phyloP scores from a whole-genome alignment of 1,284 basidiomycete species.

The Trametes pubescens region DNA sequence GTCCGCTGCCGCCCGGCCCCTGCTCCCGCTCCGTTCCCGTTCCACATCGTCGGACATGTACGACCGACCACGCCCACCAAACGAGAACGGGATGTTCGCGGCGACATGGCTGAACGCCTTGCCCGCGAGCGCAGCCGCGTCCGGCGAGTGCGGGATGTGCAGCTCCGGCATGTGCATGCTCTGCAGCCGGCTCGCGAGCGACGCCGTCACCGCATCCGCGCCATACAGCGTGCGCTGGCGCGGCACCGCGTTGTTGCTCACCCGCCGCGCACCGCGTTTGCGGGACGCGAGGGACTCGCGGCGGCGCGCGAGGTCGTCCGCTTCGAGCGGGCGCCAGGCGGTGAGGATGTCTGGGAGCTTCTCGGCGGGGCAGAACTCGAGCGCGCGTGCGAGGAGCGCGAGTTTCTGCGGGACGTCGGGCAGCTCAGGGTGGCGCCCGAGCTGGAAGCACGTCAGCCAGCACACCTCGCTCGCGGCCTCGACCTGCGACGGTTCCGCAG shows the following conservation, averaged over 20 bases:
- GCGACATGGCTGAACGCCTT: conserved; percentile 79
- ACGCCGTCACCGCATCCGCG: conserved; percentile 47
- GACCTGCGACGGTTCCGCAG: conserved; percentile 54
- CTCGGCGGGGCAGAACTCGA: conserved; percentile 89
- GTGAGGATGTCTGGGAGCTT: conserved; percentile 76
- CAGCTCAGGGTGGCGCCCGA: conserved; percentile 84
- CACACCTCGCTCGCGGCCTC: conserved; percentile 80
- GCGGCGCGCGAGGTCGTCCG: conserved; percentile 63
- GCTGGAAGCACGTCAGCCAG: conserved; percentile 87
- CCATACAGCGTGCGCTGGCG: conserved; percentile 25
- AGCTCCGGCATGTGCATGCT: conserved; percentile 46
- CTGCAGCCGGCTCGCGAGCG: conserved; percentile 66
- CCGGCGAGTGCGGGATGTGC: conserved; percentile 72
- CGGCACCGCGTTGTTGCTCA: conserved; percentile 8
- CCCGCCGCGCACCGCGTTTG: conserved; percentile 24
- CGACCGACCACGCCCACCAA: conserved; percentile 57
- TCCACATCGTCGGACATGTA: conserved; percentile 51
- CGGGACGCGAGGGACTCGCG: conserved; percentile 34
- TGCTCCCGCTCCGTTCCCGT: conserved; percentile 51
- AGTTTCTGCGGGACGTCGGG: conserved; percentile 72
- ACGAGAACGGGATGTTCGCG: conserved; percentile 77
- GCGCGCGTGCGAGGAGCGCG: conserved; percentile 78
- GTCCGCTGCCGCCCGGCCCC: conserved; percentile 49
- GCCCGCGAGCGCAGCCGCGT: conserved; percentile 76
- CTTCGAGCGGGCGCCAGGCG: conserved; percentile 76